These are phyloP conservation scores for Albophoma yamanashiensis DNA, from an alignment of 2,329 filamentous ascomycete genomes.

Conservation along the genomic window DNA sequence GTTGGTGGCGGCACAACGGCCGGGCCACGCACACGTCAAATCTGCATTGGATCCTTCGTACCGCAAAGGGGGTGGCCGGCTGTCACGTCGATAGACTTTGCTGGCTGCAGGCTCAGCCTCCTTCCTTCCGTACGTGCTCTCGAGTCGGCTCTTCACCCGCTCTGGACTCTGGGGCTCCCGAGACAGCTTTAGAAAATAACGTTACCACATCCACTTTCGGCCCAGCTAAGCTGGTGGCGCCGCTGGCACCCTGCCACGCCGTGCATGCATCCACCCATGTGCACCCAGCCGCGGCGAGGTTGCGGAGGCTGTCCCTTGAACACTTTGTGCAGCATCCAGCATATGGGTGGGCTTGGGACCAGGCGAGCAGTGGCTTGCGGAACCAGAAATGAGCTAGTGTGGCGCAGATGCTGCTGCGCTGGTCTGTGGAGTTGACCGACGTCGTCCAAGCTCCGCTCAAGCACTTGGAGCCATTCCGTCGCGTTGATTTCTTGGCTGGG, in stretches of 20 bases:
- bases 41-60: neutral
- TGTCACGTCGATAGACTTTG: neutral
- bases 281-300: neutral
- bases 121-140: neutral
- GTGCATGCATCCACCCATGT: neutral
- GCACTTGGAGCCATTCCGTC: neutral
- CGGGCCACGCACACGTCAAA: neutral
- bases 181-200: neutral
- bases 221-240: neutral
- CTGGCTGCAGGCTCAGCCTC: neutral
- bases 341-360: neutral
- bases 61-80: neutral
- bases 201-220: neutral
- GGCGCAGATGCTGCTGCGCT: neutral
- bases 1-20: neutral
- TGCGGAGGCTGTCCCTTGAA: neutral
- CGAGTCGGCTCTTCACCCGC: neutral
- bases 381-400: neutral
- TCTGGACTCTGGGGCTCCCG: neutral
- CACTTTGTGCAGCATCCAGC: neutral
- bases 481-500: neutral
- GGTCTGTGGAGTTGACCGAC: neutral
- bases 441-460: neutral
- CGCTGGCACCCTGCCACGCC: neutral
- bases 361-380: neutral